Base-by-base conservation (phyloP, 352 stramenopile species). In the Globisporangium orthogonon region DNA sequence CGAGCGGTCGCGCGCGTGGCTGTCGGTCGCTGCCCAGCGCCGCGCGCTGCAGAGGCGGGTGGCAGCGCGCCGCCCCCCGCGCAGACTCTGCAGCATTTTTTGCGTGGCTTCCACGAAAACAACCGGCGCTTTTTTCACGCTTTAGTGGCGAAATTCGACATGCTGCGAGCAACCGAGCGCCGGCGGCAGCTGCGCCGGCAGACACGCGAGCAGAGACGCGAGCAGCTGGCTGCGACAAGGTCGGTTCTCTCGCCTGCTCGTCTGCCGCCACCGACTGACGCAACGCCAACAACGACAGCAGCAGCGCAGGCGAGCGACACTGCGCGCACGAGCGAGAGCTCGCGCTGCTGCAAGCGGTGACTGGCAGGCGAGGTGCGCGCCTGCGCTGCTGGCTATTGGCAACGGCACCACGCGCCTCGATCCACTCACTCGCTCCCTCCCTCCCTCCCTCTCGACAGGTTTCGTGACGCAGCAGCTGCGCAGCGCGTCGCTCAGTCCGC, bases 391-490 rank as follows among this genome's bases (percentile, higher is more conserved):
- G n/a, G n/a, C n/a, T n/a, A n/a, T n/a, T n/a, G n/a, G n/a, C n/a
- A n/a, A n/a, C n/a, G n/a, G n/a, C n/a, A n/a, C n/a, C n/a, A n/a
- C n/a, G n/a, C n/a, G n/a, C n/a, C n/a, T n/a, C n/a, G n/a, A n/a
- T n/a, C n/a, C n/a, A n/a, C n/a, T n/a, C n/a, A n/a, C n/a, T n/a
- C n/a, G n/a, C n/a, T n/a, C n/a, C n/a, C n/a, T n/a, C n/a, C n/a
- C n/a, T n/a, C n/a, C n/a, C n/a, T 37, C 31, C 7, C 17, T 54
- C 1, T 39, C 13, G 33, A 7, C 43, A 91, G 78, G 75, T 15
- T 89, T 82, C 28, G 15, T 87, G 10, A 50, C 15, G 0, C 56
- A 76, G 31, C 72, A 88, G 45, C 61, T 86, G 13, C 37, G 50
- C 4, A 15, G 47, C 0, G 4, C 40, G 4, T 15, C 18, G 10